Evolutionary conservation across 2,329 filamentous ascomycete genomes (phyloP), one percentile per base, ranked within the genome.

Genomic region (Phaeosphaeria sp.): DNA sequence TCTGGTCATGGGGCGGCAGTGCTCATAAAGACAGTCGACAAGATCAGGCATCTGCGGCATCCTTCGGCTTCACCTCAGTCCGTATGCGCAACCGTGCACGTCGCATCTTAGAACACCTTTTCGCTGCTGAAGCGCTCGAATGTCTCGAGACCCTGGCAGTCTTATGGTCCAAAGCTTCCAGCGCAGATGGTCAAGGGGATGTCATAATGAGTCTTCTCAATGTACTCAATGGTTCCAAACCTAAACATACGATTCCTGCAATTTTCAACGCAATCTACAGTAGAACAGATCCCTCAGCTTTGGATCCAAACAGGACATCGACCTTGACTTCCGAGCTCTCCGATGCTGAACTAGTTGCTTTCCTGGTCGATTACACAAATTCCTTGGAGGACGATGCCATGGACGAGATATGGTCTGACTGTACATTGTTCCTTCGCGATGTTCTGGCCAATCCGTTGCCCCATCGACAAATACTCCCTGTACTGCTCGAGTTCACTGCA

Each of bases 371-470:
- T 61, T 99, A 99, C 76, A 90, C 93, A 0, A 87, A 87, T 27
- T 95, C 93, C 0, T 83, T 98, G 13, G 95, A 99, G 71, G 95
- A 99, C 69, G 95, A 99, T 80, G 91, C 95, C 17, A 94, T 97
- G 85, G 95, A 99, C 69, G 95, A 99, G 77, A 97, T 99, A 49
- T 99, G 95, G 95, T 85, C 89, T 42, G 94, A 99, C 74, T 99
- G 94, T 75, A 92, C 93, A 69, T 87, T 90, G 0, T 99, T 99
- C 76, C 78, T 98, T 59, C 90, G 89, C 62, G 96, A 99, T 73
- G 86, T 99, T 25, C 83, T 99, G 25, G 88, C 90, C 22, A 99
- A 99, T 71, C 96, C 95, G 1, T 92, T 99, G 70, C 95, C 95
- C 2, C 94, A 99, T 78, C 86, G 95, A 55, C 93, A 97, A 72